phyloP scores from a whole-genome alignment of 371 early-diverging fungal species.

The Apophysomyces trapeziformis region DNA sequence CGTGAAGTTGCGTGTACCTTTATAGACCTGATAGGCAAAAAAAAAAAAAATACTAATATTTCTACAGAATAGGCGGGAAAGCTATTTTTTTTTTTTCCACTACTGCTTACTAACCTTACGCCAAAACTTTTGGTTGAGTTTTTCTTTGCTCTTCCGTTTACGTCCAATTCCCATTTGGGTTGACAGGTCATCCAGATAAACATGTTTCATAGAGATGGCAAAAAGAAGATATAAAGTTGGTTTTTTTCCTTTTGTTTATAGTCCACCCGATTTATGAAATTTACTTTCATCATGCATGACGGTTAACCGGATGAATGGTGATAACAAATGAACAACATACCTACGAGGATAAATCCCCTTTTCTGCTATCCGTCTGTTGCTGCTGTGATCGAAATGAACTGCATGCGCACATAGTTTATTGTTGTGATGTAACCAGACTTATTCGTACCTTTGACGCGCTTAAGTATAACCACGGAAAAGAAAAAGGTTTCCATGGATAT shows the following conservation, averaged over 20 bases:
- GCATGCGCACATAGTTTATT: conserved; percentile 3
- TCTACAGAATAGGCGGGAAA: conserved; percentile 4
- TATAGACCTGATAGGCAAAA: too few species aligned
- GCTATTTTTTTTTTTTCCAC: background rate
- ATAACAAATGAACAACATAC: too few species aligned
- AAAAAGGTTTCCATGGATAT: conserved; percentile 1
- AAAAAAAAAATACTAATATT: too few species aligned
- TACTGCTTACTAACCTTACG: conserved; percentile 12
- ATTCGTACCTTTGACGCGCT: background rate
- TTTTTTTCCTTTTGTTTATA: too few species aligned
- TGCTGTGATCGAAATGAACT: background rate
- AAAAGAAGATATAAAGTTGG: too few species aligned
- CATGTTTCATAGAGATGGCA: background rate
- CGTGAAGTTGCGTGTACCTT: too few species aligned
- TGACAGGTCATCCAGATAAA: background rate
- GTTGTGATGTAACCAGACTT: background rate
- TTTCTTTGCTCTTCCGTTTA: background rate
- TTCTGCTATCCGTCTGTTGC: background rate
- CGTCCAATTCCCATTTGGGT: background rate
- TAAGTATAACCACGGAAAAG: background rate
- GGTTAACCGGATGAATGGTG: too few species aligned
- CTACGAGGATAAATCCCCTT: background rate
- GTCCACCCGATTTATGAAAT: too few species aligned
- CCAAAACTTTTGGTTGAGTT: background rate
- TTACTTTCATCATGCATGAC: too few species aligned